Conservation (phyloP, 75 land plant species). For the Pinus taeda region DNA sequence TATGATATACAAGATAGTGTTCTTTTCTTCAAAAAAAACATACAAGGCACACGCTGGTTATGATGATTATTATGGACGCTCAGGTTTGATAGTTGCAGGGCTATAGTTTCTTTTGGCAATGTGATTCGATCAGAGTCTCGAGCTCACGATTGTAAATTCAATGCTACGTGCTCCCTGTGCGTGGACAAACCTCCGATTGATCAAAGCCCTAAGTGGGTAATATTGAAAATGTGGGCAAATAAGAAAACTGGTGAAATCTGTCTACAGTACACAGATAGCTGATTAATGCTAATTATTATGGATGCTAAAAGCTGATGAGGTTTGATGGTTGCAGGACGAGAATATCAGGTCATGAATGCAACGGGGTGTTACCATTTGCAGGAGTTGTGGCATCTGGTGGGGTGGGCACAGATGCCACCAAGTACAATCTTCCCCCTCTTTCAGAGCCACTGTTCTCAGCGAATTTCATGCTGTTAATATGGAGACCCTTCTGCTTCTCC, state of each 20-base stretch:
- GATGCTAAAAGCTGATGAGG: not conserved
- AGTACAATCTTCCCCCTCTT: conserved; percentile 30
- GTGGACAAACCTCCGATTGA: no score
- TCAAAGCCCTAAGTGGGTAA: no score
- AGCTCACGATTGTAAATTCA: not conserved
- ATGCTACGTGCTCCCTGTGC: not conserved
- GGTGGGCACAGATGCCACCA: conserved; percentile 3
- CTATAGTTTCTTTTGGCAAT: no score
- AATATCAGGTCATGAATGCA: not conserved
- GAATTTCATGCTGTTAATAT: conserved; percentile 55
- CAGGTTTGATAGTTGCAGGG: no score
- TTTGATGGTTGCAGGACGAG: not conserved
- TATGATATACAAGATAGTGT: no score
- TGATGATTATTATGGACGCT: no score
- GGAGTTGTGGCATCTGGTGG: no score
- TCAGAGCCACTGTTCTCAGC: conserved; percentile 68
- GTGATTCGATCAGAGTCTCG: no score
- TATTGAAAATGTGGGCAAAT: not conserved
- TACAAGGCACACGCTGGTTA: no score
- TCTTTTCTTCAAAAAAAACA: no score
- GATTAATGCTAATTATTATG: no score
- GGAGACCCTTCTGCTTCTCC: conserved; percentile 56
- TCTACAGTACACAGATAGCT: not conserved
- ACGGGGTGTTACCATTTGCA: not conserved
- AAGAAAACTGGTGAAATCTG: not conserved